Evolutionary conservation across 73 alveolate species (phyloP), one percentile per base, ranked within the genome.

Genomic region (Symbiodinium pilosum): DNA sequence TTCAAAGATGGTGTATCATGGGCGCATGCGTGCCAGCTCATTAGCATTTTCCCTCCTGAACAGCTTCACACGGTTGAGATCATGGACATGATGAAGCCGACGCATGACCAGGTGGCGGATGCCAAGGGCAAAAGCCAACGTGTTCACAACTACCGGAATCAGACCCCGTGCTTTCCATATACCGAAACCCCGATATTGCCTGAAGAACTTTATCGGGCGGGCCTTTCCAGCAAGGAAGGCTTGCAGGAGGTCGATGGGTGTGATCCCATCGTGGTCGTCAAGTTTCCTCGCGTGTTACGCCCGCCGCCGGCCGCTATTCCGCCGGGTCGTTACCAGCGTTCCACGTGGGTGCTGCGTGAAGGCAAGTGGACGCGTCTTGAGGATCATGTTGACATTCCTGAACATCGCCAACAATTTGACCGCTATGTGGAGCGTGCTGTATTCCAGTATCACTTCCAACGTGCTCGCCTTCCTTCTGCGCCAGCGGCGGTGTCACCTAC

Each of bases 111-210:
- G 32, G 11, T 24, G 3, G 41, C 77, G 41, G 77, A 26, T 26
- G 77, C 21, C 39, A 64, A 64, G 77, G 77, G 77, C 77, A 32
- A 64, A n/a, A n/a, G 3, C 77, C 21, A 26, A 20, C 18, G 1
- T 59, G 28, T 8, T 59, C 77, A 28, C 14, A 47, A 6, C 59
- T 59, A 24, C 36, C 28, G 32, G 39, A 59, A 12, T 28, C 38
- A 59, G 77, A 36, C 68, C 2, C 95, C 95, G 0, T 40, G 21
- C 47, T 89, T 89, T 44, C 75, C 95, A 11, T 68, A 41, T 24
- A 89, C 95, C 12, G 40, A 89, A 28, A 89, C 84, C 11, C 95
- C 95, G n/a, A n/a, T 68, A 2, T 64, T 89, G 28, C 95, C 87
- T 5, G 36, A 41, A 38, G 95, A 9, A 18, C 34, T 89, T 0